phyloP scores from a whole-genome alignment of 2,329 filamentous ascomycete species.

The Nemania diffusa region DNA sequence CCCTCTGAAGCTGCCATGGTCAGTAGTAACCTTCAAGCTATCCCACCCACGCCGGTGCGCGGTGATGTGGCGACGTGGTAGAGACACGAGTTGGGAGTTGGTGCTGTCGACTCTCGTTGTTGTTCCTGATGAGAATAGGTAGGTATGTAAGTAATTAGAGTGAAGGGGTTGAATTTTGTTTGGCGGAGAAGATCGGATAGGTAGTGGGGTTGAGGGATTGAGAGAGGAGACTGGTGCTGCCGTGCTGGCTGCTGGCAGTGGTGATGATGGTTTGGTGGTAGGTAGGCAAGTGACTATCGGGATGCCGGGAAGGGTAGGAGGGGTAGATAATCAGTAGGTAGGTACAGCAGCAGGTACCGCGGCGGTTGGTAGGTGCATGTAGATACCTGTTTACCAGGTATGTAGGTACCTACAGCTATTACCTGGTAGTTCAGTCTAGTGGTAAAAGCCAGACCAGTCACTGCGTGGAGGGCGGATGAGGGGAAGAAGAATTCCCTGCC shows the following conservation, averaged over 20 bases:
- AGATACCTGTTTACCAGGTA: background rate
- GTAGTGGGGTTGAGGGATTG: constrained; percentile 24
- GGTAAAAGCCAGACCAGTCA: background rate
- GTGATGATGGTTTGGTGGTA: constrained; percentile 10
- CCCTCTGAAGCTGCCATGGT: constrained; percentile 64
- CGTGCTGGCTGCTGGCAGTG: background rate
- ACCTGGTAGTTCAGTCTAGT: background rate
- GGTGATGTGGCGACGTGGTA: constrained; percentile 25
- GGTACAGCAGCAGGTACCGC: constrained; percentile 2
- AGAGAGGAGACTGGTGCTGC: constrained; percentile 11
- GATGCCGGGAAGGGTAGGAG: constrained; percentile 39
- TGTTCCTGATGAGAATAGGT: constrained; percentile 24
- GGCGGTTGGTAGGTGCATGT: background rate
- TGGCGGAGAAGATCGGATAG: constrained; percentile 38
- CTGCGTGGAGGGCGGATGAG: constrained; percentile 9
- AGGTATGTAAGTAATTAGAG: constrained; percentile 22
- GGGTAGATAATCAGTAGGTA: constrained; percentile 28
- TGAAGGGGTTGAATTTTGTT: constrained; percentile 34
- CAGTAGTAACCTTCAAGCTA: constrained; percentile 28
- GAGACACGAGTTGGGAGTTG: constrained; percentile 11
- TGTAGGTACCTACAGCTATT: constrained; percentile 2
- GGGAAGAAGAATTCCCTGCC: constrained; percentile 12
- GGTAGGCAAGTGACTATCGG: constrained; percentile 20
- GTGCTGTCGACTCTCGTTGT: constrained; percentile 9
- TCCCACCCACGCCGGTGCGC: constrained; percentile 35